phyloP scores from a whole-genome alignment of 345 rosid genomes.

The Orychophragmus violaceus region DNA sequence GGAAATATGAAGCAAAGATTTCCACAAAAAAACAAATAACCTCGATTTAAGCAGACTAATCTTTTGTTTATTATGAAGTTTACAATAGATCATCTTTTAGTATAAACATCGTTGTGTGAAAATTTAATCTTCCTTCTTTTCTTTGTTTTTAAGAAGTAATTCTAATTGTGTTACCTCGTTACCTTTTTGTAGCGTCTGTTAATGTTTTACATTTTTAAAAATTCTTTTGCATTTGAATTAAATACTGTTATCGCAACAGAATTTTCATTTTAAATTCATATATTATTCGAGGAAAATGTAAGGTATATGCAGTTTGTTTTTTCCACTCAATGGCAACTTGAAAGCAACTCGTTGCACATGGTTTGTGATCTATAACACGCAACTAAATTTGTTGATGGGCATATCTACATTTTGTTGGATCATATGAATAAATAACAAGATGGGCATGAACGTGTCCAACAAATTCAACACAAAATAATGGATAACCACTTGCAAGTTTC shows the following conservation, averaged over 20 bases:
- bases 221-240: background rate
- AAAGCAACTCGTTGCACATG: slow-evolving; percentile 18
- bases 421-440: slow-evolving; percentile 6
- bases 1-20: too few species aligned
- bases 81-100: background rate
- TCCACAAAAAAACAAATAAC: too few species aligned
- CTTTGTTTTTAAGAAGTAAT: too few species aligned
- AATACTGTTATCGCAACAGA: background rate
- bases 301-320: background rate
- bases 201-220: too few species aligned
- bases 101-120: background rate
- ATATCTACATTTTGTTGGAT: slow-evolving; percentile 5
- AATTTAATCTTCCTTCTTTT: background rate
- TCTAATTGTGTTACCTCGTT: too few species aligned
- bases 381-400: slow-evolving; percentile 3
- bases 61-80: too few species aligned
- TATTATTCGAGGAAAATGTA: background rate
- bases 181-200: too few species aligned
- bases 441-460: slow-evolving; percentile 5
- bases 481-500: background rate
- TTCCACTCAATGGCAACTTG: background rate
- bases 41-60: background rate
- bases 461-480: background rate
- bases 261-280: background rate
- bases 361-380: slow-evolving; percentile 4